Base-by-base conservation (phyloP, 805 yeast species). In the Metschnikowia aberdeeniae region DNA sequence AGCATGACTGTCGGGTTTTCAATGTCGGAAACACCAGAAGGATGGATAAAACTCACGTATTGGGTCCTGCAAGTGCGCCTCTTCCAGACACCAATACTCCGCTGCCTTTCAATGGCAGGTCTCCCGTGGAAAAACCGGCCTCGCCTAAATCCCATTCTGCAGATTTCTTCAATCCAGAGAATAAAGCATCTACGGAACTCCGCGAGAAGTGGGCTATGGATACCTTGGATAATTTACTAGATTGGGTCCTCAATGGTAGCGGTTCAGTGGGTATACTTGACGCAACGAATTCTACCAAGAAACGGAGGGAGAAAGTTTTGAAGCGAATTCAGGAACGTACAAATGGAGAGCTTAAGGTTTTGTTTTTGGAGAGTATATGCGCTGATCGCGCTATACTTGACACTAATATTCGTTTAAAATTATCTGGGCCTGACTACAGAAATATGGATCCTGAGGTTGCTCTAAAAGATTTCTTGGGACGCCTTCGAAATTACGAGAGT, bases 141-240 rank as follows among this genome's bases (percentile, higher is more conserved):
- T 67, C 48, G 20, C 55, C 55, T 4, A 47, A 54, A 5, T 53
- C 56, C 13, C 97, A 92, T 55, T 78, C 79, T 46, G 97, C 97
- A 1, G 83, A 77, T 46, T 92, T 92, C 60, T 92, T 92, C 67
- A 77, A 83, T 29, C 97, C 98, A 0, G 81, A 79, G 43, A 89
- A 93, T 62, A 65, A 72, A 34, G 69, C 77, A 11, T 80, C 84
- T 13, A 79, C 79, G 3, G 70, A 74, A 28, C 68, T 89, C 36
- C 77, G 98, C 49, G 97, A 92, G 58, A 78, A 85, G 62, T 93
- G 98, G 98, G 99, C 99, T 0, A 82, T 85, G 81, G 96, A 92
- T 52, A 92, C 99, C 0, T 68, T 92, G 46, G 92, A 89, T 49
- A 86, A 84, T 57, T 66, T 92, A 44, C 69, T 92, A 30, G 92